Evolutionary conservation across 352 stramenopile genomes (phyloP), one percentile per base, ranked within the genome.

Genomic region (Globisporangium irregulare): DNA sequence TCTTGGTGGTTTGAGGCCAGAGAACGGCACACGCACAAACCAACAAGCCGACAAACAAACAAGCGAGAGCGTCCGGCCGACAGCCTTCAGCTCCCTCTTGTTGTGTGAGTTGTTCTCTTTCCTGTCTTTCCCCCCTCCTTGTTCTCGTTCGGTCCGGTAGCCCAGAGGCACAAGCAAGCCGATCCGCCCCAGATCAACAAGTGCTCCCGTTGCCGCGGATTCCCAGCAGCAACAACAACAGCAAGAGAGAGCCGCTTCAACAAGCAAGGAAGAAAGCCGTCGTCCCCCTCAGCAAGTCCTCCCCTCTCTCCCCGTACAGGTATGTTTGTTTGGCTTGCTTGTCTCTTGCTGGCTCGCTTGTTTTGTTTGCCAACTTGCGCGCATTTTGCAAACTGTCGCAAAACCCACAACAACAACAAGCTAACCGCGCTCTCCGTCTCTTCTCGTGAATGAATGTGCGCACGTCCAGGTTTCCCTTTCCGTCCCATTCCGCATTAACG

Each of bases 361-460:
- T 27, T 27, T 24, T 43, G 20, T 29, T 46, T 50, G 56, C 56
- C 32, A 34, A 15, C 27, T 59, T 36, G 53, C 22, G 51, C 24
- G 25, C 55, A 51, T 22, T 51, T 62, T 48, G 56, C 56, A 38
- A 22, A 62, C 22, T 54, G 54, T 25, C 54, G 51, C 62, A 20
- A 20, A 25, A 32, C 25, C n/a, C 32, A 29, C 55, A 60, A 20
- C 54, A 59, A 7, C 55, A 32, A 29, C 51, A 34, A 34, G 24
- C 14, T 22, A 61, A 61, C 48, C 48, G 43, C 43, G 18, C 43
- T 20, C 43, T 51, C 43, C 18, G 6, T 48, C 41, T 48, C 41
- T 51, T 22, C 18, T 51, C 43, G 43, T 51, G 43, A 51, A 51
- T 51, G 43, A 51, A 51, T 51, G 43, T 6, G 43, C 43, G 43